Evolutionary conservation across 164 flowering plant species (phyloP), one percentile per base, ranked within the genome.

Genomic region (Dillenia turbinata): DNA sequence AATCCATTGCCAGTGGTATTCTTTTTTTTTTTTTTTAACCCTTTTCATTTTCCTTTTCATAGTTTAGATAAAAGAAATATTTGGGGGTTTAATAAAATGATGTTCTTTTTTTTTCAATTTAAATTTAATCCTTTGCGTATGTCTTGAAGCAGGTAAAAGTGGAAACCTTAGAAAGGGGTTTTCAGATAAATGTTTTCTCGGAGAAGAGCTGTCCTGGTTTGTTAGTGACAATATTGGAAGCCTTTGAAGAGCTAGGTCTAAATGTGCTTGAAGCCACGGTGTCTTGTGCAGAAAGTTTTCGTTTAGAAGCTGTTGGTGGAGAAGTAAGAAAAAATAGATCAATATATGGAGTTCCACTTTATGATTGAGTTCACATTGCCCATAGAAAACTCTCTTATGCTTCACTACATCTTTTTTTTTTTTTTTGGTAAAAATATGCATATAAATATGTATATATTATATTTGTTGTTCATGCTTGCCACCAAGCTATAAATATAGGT

Each of bases 181-280:
- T 79, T 54, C 56, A 69, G 11, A 72, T 85, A 51, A 78, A 73
- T 46, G 81, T 81, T 16, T 71, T 69, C 49, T 75, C 81, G 10
- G 79, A 73, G 2, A 71, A 61, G 57, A 83, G 73, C 43, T 79
- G 85, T 57, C 87, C 79, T 1, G 84, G 85, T 33, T 59, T 85
- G 66, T 85, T 85, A 40, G 87, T 79, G 10, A 60, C 75, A 9
- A 57, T 83, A 10, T 50, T 85, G 52, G 81, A 76, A 78, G 84
- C 77, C 57, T 80, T 85, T 68, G 90, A 85, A 53, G 81, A 79
- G 2, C 61, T 83, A n/a, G 76, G 81, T 16, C 85, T 85, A 49
- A 68, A 69, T 56, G 83, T 85, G 44, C 68, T 78, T 14, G 84
- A 85, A 65, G 90, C 90, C 69, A 85, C 85, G 80, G 81, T 78